phyloP scores from a whole-genome alignment of 495 filamentous ascomycete genomes.

The Rhypophila decipiens region DNA sequence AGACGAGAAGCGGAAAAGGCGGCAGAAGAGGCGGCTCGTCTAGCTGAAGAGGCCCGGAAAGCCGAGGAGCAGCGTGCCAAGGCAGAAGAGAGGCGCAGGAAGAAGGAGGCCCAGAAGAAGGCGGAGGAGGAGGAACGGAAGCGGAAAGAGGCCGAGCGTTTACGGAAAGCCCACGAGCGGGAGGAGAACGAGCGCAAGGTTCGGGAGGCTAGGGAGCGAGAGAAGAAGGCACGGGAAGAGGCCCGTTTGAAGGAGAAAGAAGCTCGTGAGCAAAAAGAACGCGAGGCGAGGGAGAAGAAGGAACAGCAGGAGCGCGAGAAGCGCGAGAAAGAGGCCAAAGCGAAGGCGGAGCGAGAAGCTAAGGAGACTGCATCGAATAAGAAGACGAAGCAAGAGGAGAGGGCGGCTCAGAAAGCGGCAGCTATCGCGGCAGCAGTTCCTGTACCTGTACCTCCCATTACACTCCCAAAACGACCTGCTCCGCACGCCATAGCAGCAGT shows the following conservation, averaged over 20 bases:
- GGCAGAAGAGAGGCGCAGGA: slow-evolving; percentile 84
- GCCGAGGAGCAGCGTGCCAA: slow-evolving; percentile 71
- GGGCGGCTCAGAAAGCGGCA: slow-evolving; percentile 33
- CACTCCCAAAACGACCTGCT: slow-evolving; percentile 43
- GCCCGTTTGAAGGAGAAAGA: slow-evolving; percentile 63
- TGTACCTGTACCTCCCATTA: slow-evolving; percentile 35
- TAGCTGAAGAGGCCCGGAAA: slow-evolving; percentile 71
- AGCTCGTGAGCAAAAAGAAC: slow-evolving; percentile 57
- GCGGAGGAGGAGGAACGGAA: slow-evolving; percentile 79
- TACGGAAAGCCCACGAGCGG: slow-evolving; percentile 70
- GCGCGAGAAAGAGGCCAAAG: slow-evolving; percentile 40
- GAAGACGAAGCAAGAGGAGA: slow-evolving; percentile 44
- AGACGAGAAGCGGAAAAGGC: slow-evolving; percentile 82
- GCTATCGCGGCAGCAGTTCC: slow-evolving; percentile 27
- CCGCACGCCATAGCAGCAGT: slow-evolving; percentile 47
- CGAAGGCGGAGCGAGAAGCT: slow-evolving; percentile 23
- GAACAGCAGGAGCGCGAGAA: slow-evolving; percentile 56
- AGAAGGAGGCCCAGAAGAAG: slow-evolving; percentile 87
- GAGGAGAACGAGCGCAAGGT: slow-evolving; percentile 79
- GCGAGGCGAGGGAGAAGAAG: slow-evolving; percentile 49
- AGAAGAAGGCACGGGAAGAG: slow-evolving; percentile 73
- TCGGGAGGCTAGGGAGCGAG: slow-evolving; percentile 73
- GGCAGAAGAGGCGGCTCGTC: slow-evolving; percentile 75
- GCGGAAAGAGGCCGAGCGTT: slow-evolving; percentile 54
- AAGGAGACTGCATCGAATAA: slow-evolving; percentile 28